Base-by-base conservation (phyloP, 2,329 filamentous ascomycete species). In the Calonectria pauciramosa region DNA sequence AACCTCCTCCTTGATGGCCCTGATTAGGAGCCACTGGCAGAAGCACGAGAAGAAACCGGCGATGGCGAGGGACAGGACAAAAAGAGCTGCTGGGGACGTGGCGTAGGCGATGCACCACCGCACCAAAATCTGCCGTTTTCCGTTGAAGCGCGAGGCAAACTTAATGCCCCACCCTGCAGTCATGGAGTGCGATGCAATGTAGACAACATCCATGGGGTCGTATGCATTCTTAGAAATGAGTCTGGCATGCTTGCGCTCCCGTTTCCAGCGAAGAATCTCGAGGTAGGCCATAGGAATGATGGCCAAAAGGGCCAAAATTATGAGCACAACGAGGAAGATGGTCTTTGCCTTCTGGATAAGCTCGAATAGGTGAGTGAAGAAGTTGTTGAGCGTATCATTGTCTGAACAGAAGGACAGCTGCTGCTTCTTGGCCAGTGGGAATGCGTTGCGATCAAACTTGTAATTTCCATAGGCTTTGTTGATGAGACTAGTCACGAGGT, bases 81-180 rank as follows among this genome's bases (percentile, higher is more conserved):
- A 96, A n/a, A 98, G 88, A 23, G 96, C 96, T 0, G 95, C 92
- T 0, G 94, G 86, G 0, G 96, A 96, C 0, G 96, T 98, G n/a
- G 93, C 93, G 83, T 98, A 98, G 11, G 96, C 94, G 76, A 97
- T 88, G 68, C 92, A 91, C 96, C 96, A 98, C 75, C 96, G 92
- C 13, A 93, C 89, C 52, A 98, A 89, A 59, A 94, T 91, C 83
- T 95, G 93, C 67, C 91, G 90, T 78, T 93, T 86, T 84, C 91
- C 85, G 68, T 90, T 91, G 85, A 96, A 92, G 72, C 88, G 89
- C 67, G 90, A 90, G 9, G 94, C 91, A 26, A 94, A 79, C 85
- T 91, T 93, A 83, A 98, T 90, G 51, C 96, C 96, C 34, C 90
- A 86, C 2, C 89, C 89, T 1, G 95, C 91, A 1, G 95, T 95